Evolutionary conservation across 768 basidiomycete genomes (phyloP), one percentile per base, ranked within the genome.

Genomic region (Sarcodon sp.): DNA sequence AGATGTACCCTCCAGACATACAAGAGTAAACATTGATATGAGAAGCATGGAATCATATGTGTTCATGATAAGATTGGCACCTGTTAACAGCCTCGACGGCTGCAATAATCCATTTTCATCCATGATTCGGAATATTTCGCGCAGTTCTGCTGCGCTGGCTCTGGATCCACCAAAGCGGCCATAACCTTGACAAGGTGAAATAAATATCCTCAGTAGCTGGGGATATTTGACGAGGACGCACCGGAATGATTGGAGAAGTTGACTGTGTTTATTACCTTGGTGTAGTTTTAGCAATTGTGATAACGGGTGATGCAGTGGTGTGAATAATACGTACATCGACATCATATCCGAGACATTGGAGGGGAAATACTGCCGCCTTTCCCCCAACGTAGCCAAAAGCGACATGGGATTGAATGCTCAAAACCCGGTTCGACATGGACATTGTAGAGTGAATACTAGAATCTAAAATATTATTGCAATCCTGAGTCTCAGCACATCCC

Each of bases 241-340:
- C 90, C 92, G 6, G 90, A 74, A 61, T 99, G 94, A 55, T 98
- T 99, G 7, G 88, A 88, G 61, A 87, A 97, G 57, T 96, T 87
- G 35, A 97, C 93, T 1, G 90, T 90, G 59, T 92, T 93, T 16
- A 94, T 76, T 48, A 84, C 75, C 85, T 87, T 60, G 39, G 49
- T 7, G 43, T 41, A 2, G 39, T 5, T 18, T 18, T 4, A 38
- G 37, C 5, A 38, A 47, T 56, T 48, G 46, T 27, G 33, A 13
- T 8, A 43, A 43, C 21, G 53, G 46, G 35, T 35, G 37, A 13
- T 43, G 41, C 32, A 36, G 33, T 43, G 32, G 35, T 47, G 33
- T 32, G 39, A 47, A 34, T 52, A 50, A 49, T 45, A 66, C 76
- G 64, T 62, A 89, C 90, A 69, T 99, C 96, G 41, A 98, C 93